Percentiles rank a stretch among this genome's conserved stretches.
Evolutionary conservation across 1,139 yeast species (phyloP).

Genomic region (Nakaseomyces sp.): DNA sequence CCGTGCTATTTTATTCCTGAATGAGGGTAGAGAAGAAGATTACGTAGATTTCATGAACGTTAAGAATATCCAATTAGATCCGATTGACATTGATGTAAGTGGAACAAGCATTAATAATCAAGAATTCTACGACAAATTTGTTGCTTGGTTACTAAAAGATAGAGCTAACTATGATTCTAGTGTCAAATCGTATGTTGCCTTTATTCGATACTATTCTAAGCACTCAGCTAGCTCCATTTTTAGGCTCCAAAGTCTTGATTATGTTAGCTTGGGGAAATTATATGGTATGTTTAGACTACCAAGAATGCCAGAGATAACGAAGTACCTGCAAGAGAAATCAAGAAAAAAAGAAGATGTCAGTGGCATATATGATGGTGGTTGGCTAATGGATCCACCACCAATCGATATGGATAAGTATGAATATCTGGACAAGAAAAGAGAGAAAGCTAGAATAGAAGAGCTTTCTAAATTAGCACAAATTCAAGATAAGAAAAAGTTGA

Average conservation of each 20-base stretch:
- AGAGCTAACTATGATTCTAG: constrained; percentile 76
- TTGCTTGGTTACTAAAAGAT: constrained; percentile 63
- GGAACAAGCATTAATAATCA: constrained; percentile 19
- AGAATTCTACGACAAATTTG: constrained; percentile 29
- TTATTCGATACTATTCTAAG: constrained; percentile 72
- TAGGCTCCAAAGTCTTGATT: constrained; percentile 62
- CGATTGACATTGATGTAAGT: constrained; percentile 26
- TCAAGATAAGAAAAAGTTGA: constrained; percentile 40
- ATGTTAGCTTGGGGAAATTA: constrained; percentile 60
- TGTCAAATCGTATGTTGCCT: constrained; percentile 73
- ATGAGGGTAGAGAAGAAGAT: constrained; percentile 68
- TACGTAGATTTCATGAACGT: constrained; percentile 75
- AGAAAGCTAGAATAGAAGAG: constrained; percentile 51
- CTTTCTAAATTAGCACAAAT: constrained; percentile 39
- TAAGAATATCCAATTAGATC: constrained; percentile 49
- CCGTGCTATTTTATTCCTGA: constrained; percentile 63
- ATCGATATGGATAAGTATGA: constrained; percentile 58
- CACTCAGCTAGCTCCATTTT: constrained; percentile 91
- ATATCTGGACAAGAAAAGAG: constrained; percentile 59
- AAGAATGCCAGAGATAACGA: constrained; percentile 81
- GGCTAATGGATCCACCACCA: constrained; percentile 49
- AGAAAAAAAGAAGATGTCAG: constrained; percentile 12
- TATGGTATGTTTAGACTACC: constrained; percentile 82
- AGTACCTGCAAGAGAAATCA: constrained; percentile 38
- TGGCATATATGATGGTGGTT: constrained; percentile 43